Base-by-base conservation (phyloP, 805 yeast genomes). In the Candida odintsovae region DNA sequence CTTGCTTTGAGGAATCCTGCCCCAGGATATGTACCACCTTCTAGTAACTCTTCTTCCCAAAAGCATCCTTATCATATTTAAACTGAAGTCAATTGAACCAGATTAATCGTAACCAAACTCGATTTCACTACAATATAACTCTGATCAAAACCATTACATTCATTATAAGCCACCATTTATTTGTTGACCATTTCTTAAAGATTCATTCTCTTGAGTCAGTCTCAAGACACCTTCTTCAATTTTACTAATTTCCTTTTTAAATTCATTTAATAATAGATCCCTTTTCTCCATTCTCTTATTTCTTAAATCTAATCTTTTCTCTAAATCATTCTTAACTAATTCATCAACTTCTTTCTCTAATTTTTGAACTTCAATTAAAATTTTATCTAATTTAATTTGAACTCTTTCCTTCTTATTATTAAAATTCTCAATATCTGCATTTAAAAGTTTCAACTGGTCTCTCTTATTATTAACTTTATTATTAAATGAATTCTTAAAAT, bases 401-500 rank as follows among this genome's bases (percentile, higher is more conserved):
- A 65, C 47, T 43, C 63, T 66, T 12, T 70, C 73, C 28, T 59
- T 61, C 49, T 69, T 72, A 23, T 57, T 55, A 2, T 54, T 29
- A 10, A 68, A 46, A 9, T 58, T 59, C 8, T 54, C 56, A 40
- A 63, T 49, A 26, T 70, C 73, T 6, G 44, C 45, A n/a, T 54
- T 59, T 23, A 68, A 36, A 10, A 54, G 49, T 6, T 55, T 51
- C 2, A 69, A 51, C 16, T 52, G 50, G 3, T 49, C 45, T 37
- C 56, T 51, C 31, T 59, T 53, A 8, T 49, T 47, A n/a, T 50
- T 50, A 21, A 68, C 45, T 33, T 55, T 58, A 6, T 53, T 51
- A 11, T 59, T 53, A 43, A 62, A 58, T 5, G 60, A 62, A 35
- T 53, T 58, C 41, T 68, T 66, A 39, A 62, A 59, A 12, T 66